Percentiles rank a stretch among this genome's conserved stretches.
Evolutionary conservation across 1,284 basidiomycete genomes (phyloP).

Genomic region (Xerocomus cyaneibrunnescens): DNA sequence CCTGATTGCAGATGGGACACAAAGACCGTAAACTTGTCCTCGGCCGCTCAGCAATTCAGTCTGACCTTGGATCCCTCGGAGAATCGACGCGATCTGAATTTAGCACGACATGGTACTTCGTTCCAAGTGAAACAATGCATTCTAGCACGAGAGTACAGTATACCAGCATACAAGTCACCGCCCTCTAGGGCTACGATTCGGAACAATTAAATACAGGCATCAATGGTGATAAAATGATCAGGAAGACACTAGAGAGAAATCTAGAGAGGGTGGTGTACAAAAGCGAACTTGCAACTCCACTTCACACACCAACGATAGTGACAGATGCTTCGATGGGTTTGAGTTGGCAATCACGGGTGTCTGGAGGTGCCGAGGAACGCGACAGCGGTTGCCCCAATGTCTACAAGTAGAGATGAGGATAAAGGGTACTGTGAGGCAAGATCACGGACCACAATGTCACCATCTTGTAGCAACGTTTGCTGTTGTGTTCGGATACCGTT

Average conservation of each 20-base stretch:
- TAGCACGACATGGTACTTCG: not conserved
- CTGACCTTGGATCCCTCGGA: not conserved
- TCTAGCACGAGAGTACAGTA: not conserved
- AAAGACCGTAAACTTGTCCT: not conserved
- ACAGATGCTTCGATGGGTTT: slow-evolving; percentile 43
- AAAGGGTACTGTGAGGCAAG: not conserved
- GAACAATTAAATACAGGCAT: slow-evolving; percentile 9
- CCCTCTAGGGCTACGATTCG: not conserved
- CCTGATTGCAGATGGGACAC: not conserved
- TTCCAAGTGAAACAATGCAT: not conserved
- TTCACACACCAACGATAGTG: slow-evolving; percentile 33
- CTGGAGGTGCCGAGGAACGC: slow-evolving; percentile 39
- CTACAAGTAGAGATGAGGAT: slow-evolving; percentile 26
- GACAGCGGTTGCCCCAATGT: slow-evolving; percentile 39
- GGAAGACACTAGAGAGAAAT: not conserved
- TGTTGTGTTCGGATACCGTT: slow-evolving; percentile 41
- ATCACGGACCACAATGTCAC: slow-evolving; percentile 43
- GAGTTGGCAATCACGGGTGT: slow-evolving; percentile 42
- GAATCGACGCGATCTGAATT: not conserved
- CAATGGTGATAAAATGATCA: not conserved
- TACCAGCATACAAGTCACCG: not conserved
- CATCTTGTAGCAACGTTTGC: slow-evolving; percentile 37
- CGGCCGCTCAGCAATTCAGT: not conserved
- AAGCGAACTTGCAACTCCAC: not conserved
- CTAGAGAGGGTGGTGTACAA: not conserved